Evolutionary conservation across 2,329 filamentous ascomycete genomes (phyloP), one percentile per base, ranked within the genome.

Genomic region (Penicillium griseofulvum): DNA sequence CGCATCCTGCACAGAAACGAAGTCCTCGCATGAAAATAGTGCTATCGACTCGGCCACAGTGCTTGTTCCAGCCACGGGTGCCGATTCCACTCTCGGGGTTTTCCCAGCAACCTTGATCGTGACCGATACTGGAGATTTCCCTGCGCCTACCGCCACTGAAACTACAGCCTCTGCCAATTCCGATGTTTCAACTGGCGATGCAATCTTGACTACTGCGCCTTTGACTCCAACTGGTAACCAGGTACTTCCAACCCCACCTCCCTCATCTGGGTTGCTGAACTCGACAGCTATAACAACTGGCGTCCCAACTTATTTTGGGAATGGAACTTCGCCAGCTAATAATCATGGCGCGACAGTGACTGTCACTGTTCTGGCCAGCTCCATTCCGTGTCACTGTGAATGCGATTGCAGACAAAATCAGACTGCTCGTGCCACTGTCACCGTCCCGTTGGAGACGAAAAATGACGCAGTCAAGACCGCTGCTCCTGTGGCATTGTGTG

Each of bases 91-190:
- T 12, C 44, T 53, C 1, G 51, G 51, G 5, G 49, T 53, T 28
- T 53, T 42, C n/a, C 44, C 51, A 1, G 51, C 51, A 14, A 39
- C 44, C 9, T 22, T 53, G 44, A 48, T 48, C 8, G 44, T 53
- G 28, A 53, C 51, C 1, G 44, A 49, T 16, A 49, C 29, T 17
- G 51, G 51, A 19, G 24, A 39, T 14, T 42, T 53, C 22, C 7
- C 22, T 3, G 22, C 12, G 16, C 22, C n/a, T 22, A 22, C n/a
- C 17, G 29, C 9, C 5, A 36, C 19, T n/a, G n/a, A 33, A 28
- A 10, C 12, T 2, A 11, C 29, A 26, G 5, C 42, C 10, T 14
- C 28, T 6, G n/a, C 2, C 28, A 11, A 16, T 19, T 19, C 37
- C 22, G 9, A 16, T 8, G n/a, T 17, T 14, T 34, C 19, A 16